These are phyloP conservation scores for Melaleuca alternifolia DNA, from an alignment of 345 rosid species.

Conservation along the genomic window DNA sequence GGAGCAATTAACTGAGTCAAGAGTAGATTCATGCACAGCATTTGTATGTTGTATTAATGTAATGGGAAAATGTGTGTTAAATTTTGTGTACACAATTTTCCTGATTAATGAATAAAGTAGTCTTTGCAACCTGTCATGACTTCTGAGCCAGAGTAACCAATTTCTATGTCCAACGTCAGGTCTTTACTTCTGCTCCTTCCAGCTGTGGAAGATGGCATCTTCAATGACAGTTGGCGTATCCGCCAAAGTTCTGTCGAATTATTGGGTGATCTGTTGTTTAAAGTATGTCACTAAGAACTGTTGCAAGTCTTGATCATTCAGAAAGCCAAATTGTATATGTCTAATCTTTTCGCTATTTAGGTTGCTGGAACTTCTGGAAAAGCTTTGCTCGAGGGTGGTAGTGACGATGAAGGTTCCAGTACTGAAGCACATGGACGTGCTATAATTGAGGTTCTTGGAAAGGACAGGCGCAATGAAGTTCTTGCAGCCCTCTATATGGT, in stretches of 20 bases:
- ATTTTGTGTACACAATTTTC: background rate
- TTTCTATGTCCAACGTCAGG: constrained; percentile 25
- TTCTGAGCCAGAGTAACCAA: background rate
- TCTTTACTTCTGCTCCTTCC: constrained; percentile 97
- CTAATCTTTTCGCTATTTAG: constrained; percentile 23
- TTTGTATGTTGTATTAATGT: background rate
- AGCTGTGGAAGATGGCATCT: constrained; percentile 98
- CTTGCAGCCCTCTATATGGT: constrained; percentile 98
- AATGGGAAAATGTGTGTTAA: background rate
- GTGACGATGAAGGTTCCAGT: constrained; percentile 99
- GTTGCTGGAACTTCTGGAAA: constrained; percentile 99
- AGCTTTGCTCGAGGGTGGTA: constrained; percentile 97
- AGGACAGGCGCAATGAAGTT: constrained; percentile 92
- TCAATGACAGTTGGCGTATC: constrained; percentile 95
- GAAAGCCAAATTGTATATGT: background rate
- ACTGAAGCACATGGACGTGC: constrained; percentile 99
- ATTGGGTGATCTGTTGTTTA: constrained; percentile 91
- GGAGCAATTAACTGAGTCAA: background rate
- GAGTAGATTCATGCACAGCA: background rate
- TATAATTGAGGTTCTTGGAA: constrained; percentile 92
- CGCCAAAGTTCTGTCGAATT: constrained; percentile 98
- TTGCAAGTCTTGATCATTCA: background rate
- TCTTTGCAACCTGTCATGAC: background rate
- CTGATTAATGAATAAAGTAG: background rate
- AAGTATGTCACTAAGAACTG: constrained; percentile 30